phyloP scores from a whole-genome alignment of 495 filamentous ascomycete genomes.

The Penicillium alfredii region DNA sequence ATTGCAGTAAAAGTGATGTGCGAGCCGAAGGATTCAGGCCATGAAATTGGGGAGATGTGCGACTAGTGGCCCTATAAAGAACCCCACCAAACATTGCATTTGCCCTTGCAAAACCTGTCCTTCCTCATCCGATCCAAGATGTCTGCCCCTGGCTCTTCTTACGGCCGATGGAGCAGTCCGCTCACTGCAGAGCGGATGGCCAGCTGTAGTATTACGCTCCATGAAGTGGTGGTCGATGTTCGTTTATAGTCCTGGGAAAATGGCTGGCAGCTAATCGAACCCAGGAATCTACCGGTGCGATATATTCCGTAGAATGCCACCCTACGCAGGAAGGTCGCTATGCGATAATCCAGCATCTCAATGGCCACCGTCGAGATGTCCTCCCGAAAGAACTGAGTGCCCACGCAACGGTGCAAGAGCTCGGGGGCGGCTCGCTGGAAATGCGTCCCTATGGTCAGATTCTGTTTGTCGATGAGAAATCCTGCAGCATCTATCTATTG shows the following conservation, averaged over 20 bases:
- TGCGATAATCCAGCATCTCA: conserved; percentile 34
- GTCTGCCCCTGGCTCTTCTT: too few species aligned
- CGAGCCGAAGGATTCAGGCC: too few species aligned
- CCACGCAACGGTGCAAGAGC: conserved; percentile 37
- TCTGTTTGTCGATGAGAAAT: conserved; percentile 35
- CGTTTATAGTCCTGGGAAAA: conserved; percentile 1
- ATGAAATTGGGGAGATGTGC: too few species aligned
- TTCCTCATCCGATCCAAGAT: too few species aligned
- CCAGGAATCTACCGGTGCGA: conserved; percentile 24
- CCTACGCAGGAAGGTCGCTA: conserved; percentile 33
- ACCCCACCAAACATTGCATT: too few species aligned
- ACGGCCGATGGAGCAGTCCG: conserved; percentile 41
- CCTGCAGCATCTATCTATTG: conserved; percentile 32
- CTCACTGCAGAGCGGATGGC: conserved; percentile 36
- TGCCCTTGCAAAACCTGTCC: too few species aligned
- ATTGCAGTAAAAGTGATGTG: too few species aligned
- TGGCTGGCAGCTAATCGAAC: neutral
- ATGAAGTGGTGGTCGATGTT: conserved; percentile 27
- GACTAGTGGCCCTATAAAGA: too few species aligned
- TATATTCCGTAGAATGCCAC: conserved; percentile 40
- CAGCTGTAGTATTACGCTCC: conserved; percentile 24
- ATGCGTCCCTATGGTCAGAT: conserved; percentile 29
- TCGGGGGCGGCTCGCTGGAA: conserved; percentile 24
- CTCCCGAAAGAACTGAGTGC: conserved; percentile 37
- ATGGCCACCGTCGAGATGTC: conserved; percentile 27